Base-by-base conservation (phyloP, 106 monocot genomes). In the Vanilla planifolia region DNA sequence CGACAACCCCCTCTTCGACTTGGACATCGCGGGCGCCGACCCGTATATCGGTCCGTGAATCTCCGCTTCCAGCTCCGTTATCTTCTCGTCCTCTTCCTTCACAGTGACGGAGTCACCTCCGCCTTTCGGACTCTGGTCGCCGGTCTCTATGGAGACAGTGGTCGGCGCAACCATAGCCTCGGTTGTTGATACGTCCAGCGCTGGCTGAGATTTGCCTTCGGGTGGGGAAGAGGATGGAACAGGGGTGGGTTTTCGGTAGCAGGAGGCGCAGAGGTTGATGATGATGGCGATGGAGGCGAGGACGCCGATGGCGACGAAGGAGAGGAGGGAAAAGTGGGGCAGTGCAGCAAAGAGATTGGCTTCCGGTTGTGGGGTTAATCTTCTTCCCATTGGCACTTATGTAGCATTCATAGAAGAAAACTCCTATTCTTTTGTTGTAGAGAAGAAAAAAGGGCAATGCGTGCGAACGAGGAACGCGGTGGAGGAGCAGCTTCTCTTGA, bases 281-380 rank as follows among this genome's bases (percentile, higher is more conserved):
- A 45, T 16, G 44, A 45, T 19, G 44, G 44, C 44, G 44, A 45
- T 16, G 44, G 44, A 19, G 44, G 44, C 44, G 44, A 45, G 44
- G 44, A 45, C 5, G 44, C 44, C 20, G 44, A 20, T 8, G 17
- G 20, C 20, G 44, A 45, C 5, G 20, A 45, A 45, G 44, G 44
- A 16, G 1, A 17, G 44, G 44, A 45, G 20, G 17, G 44, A 5
- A 17, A 45, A 17, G n/a, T 1, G 44, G n/a, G n/a, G n/a, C n/a
- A n/a, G n/a, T n/a, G n/a, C n/a, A n/a, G n/a, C n/a, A n/a, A n/a
- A n/a, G n/a, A n/a, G n/a, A 45, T 45, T 16, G 44, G 20, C 20
- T 45, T 45, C 44, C 6, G 44, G 44, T 20, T 16, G n/a, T 19
- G 44, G 20, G 20, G 44, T 16, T 45, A 45, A 45, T 45, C 20